Conservation (phyloP, 495 filamentous ascomycete genomes). For the Penicillium macrosclerotiorum region DNA sequence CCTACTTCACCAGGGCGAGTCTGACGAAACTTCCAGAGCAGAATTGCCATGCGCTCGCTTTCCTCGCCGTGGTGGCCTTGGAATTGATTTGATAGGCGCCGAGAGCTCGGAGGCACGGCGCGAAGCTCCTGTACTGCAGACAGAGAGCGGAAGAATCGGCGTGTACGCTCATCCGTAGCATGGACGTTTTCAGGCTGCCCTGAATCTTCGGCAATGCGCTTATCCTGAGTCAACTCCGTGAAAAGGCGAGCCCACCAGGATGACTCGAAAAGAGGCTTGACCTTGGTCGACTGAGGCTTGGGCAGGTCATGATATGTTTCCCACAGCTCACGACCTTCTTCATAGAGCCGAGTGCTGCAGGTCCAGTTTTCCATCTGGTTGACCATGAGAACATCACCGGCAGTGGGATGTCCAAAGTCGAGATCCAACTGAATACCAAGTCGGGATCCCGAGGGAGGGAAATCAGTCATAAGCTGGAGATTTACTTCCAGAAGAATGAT, state of each 20-base stretch:
- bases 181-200: constrained; percentile 33
- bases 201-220: constrained; percentile 34
- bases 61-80: constrained; percentile 28
- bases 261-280: constrained; percentile 48
- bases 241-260: constrained; percentile 51
- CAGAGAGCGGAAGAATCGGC: constrained; percentile 40
- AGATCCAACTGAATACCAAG: constrained; percentile 46
- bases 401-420: constrained; percentile 38
- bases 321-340: constrained; percentile 33
- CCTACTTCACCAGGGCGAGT: constrained; percentile 43
- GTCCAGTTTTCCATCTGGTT: constrained; percentile 48
- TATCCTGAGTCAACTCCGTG: constrained; percentile 40
- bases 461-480: constrained; percentile 46
- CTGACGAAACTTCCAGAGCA: constrained; percentile 55
- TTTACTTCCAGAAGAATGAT: constrained; percentile 50
- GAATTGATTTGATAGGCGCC: constrained; percentile 32
- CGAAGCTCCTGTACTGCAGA: constrained; percentile 52
- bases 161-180: constrained; percentile 37
- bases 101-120: constrained; percentile 31
- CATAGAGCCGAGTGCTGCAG: constrained; percentile 47
- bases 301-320: constrained; percentile 36
- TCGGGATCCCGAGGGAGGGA: constrained; percentile 39
- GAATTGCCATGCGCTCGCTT: constrained; percentile 46
- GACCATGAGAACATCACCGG: constrained; percentile 35
- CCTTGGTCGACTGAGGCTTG: constrained; percentile 39